Percentiles rank a stretch among this genome's conserved stretches.
These are phyloP conservation scores for Hippophae gyantsensis DNA, from an alignment of 306 rosid species.

Conservation along the genomic window DNA sequence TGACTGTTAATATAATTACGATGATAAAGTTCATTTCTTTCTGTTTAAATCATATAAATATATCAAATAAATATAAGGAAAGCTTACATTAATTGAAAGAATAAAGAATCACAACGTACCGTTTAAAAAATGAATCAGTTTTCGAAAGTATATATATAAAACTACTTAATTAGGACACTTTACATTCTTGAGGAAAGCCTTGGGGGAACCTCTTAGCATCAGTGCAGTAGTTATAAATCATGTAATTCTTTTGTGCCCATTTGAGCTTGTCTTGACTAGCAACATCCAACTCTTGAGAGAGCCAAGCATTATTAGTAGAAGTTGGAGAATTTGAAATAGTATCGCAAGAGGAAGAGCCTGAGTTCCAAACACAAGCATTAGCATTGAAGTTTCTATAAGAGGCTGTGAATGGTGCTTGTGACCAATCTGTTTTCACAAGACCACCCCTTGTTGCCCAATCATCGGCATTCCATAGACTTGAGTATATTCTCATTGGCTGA, in stretches of 20 bases:
- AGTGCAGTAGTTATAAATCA: conserved; percentile 51
- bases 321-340: conserved; percentile 11
- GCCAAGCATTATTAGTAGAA: conserved; percentile 30
- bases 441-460: no score
- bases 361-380: conserved; percentile 40
- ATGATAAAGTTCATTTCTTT: no score
- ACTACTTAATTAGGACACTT: conserved; percentile 10
- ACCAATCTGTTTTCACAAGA: no score
- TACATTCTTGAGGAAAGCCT: conserved; percentile 42
- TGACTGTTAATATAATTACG: no score
- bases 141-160: no score
- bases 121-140: no score
- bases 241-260: conserved; percentile 47
- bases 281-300: conserved; percentile 29
- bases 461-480: not conserved
- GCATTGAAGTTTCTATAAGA: conserved; percentile 16
- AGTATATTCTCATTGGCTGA: not conserved
- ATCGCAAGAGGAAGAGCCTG: conserved; percentile 31
- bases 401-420: no score
- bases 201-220: conserved; percentile 42
- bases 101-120: no score
- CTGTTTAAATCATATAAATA: no score
- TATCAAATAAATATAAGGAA: no score
- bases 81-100: no score
- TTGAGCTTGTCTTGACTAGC: conserved; percentile 29